Percentiles rank a stretch among this genome's conserved stretches.
Evolutionary conservation across 148 eudicot species (phyloP).

Genomic region (Fagopyrum tataricum): DNA sequence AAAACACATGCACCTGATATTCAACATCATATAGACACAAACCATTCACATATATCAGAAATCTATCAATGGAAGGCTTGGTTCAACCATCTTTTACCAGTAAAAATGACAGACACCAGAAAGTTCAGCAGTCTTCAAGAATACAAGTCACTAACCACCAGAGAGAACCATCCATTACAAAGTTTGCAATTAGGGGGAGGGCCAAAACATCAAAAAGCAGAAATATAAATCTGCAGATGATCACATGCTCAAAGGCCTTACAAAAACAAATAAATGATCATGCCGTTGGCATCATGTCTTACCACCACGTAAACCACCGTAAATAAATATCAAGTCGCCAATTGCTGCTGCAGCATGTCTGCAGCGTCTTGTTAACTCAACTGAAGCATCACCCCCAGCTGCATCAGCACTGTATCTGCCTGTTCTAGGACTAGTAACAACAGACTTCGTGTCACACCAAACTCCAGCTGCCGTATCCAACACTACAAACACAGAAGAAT

Average conservation of each 20-base stretch:
- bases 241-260: background rate
- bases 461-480: conserved; percentile 99
- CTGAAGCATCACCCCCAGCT: conserved; percentile 99
- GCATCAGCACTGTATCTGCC: conserved; percentile 99
- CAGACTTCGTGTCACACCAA: conserved; percentile 98
- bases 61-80: background rate
- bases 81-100: background rate
- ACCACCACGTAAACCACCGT: conserved; percentile 99
- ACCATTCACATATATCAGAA: background rate
- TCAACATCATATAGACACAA: background rate
- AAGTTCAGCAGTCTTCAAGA: background rate
- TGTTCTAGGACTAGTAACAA: conserved; percentile 94
- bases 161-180: background rate
- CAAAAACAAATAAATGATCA: background rate
- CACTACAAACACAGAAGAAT: conserved; percentile 30
- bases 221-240: background rate
- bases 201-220: background rate
- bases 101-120: background rate
- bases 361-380: conserved; percentile 93
- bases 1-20: background rate
- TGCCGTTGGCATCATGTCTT: conserved; percentile 22
- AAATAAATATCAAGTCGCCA: conserved; percentile 84
- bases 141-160: background rate
- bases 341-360: conserved; percentile 99
- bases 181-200: background rate